A percentile compares a stretch with the other conserved stretches of the same genome.
Conservation (phyloP, 805 yeast genomes). For the Kodamaea kaohsiungensis region DNA sequence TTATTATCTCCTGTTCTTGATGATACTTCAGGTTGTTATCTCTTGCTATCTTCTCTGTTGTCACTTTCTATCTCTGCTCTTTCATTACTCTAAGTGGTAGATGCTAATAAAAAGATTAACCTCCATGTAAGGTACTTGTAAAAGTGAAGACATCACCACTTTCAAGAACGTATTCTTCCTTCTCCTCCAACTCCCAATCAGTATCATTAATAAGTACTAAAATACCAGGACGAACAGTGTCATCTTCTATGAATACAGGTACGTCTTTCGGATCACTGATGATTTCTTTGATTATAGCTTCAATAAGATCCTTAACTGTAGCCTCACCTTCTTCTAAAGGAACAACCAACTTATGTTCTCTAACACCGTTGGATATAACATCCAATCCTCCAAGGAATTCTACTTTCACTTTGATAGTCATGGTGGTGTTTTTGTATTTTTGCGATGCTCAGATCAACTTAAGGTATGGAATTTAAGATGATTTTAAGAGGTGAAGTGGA, state of each 20-base stretch:
- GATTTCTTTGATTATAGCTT: conserved; percentile 52
- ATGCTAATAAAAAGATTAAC: conserved; percentile 47
- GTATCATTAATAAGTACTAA: conserved; percentile 89
- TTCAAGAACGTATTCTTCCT: conserved; percentile 76
- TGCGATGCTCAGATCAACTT: neutral
- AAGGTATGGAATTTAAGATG: no score
- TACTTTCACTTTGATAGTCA: conserved; percentile 38
- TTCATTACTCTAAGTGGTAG: no score
- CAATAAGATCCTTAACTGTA: conserved; percentile 54
- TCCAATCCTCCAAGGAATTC: conserved; percentile 79
- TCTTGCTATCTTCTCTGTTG: no score
- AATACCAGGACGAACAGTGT: conserved; percentile 85
- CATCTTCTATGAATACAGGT: conserved; percentile 81
- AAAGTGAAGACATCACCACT: conserved; percentile 78
- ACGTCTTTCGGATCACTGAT: conserved; percentile 62
- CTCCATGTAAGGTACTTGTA: conserved; percentile 95
- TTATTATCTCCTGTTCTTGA: no score
- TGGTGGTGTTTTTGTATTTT: conserved; percentile 8
- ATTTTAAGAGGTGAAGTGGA: no score
- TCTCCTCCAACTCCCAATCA: conserved; percentile 96
- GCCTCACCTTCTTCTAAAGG: conserved; percentile 46
- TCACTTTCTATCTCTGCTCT: no score
- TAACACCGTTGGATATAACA: conserved; percentile 62
- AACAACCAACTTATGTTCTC: conserved; percentile 50
- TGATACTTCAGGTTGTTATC: no score